phyloP scores from a whole-genome alignment of 2,329 filamentous ascomycete species.

The Penicillium palitans region DNA sequence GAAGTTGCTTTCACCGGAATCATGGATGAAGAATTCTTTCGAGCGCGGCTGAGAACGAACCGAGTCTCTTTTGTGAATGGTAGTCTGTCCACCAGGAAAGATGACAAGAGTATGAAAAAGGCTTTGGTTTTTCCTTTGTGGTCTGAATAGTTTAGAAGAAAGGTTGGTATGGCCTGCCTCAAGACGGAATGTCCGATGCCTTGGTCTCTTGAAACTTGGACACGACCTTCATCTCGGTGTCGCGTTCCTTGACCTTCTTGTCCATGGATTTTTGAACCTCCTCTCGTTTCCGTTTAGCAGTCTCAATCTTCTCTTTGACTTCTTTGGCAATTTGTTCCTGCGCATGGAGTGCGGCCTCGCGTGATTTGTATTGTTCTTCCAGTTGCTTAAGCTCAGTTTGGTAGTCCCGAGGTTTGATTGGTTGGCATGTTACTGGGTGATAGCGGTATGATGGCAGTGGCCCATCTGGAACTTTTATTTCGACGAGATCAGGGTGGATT shows the following conservation, averaged over 20 bases:
- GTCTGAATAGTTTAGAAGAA: neutral
- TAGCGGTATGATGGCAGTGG: constrained; percentile 38
- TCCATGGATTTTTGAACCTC: constrained; percentile 44
- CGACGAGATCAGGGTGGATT: constrained; percentile 42
- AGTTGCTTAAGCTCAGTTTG: constrained; percentile 36
- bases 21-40: neutral
- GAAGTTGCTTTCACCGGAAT: neutral
- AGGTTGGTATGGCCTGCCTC: constrained; percentile 6
- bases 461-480: constrained; percentile 42
- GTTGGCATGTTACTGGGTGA: constrained; percentile 41
- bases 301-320: constrained; percentile 39
- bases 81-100: neutral
- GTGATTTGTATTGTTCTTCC: constrained; percentile 39
- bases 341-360: constrained; percentile 37
- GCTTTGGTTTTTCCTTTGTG: neutral
- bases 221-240: constrained; percentile 45
- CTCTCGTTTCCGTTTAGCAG: constrained; percentile 40
- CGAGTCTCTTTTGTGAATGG: neutral
- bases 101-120: neutral
- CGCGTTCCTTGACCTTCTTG: constrained; percentile 45
- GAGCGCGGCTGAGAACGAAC: neutral
- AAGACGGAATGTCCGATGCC: constrained; percentile 31
- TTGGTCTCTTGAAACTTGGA: constrained; percentile 45
- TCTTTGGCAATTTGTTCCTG: constrained; percentile 42
- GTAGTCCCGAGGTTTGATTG: constrained; percentile 34